Percentiles rank a stretch among this genome's conserved stretches.
These are phyloP conservation scores for Nadsonia commutata DNA, from an alignment of 1,139 yeast species.

Conservation along the genomic window DNA sequence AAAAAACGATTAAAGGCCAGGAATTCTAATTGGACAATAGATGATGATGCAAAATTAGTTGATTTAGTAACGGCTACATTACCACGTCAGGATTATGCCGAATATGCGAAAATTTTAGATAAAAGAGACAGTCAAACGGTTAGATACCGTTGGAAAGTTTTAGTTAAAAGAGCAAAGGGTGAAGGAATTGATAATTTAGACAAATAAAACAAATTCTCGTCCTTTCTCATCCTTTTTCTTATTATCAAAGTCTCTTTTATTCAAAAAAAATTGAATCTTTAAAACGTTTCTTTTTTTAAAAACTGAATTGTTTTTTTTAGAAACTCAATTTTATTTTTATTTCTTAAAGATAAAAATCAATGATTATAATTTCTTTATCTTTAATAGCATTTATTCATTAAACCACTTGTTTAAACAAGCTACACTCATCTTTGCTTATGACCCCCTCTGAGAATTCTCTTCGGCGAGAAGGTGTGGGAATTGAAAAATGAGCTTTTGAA, in stretches of 20 bases:
- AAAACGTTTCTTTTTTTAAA: not conserved
- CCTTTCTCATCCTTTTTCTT: not conserved
- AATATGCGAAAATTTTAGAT: conserved; percentile 20
- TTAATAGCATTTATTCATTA: no score
- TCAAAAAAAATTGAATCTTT: not conserved
- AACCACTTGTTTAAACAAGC: no score
- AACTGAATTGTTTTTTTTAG: no score
- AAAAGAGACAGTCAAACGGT: conserved; percentile 24
- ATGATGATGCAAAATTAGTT: conserved; percentile 19
- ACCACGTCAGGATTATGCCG: conserved; percentile 22
- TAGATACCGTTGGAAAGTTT: conserved; percentile 23
- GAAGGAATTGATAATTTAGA: conserved; percentile 8
- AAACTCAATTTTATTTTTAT: no score
- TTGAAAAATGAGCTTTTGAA: no score
- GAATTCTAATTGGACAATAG: conserved; percentile 21
- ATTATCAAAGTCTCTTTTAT: not conserved
- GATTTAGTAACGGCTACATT: conserved; percentile 21
- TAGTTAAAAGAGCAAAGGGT: conserved; percentile 21
- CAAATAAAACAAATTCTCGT: not conserved
- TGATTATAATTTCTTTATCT: not conserved
- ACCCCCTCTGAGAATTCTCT: no score
- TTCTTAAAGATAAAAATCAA: not conserved
- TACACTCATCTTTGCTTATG: no score
- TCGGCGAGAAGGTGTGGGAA: no score
- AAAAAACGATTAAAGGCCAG: conserved; percentile 19